Conservation (phyloP, 169 alveolate genomes). For the Perkinsus chesapeaki region DNA sequence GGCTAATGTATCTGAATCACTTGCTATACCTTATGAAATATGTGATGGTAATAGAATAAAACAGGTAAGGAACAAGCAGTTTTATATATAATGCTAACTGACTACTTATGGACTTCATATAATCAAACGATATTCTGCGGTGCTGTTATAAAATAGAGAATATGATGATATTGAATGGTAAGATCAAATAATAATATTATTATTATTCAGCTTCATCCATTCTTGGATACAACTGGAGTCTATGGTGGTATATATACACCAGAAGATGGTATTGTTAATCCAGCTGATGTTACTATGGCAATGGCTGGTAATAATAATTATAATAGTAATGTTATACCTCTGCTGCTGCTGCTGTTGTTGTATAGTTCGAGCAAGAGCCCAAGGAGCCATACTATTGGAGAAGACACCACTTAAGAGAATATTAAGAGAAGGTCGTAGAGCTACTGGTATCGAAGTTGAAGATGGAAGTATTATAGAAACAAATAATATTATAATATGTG, state of each 20-base stretch:
- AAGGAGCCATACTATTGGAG: background rate
- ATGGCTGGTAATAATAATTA: background rate
- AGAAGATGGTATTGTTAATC: slow-evolving; percentile 15
- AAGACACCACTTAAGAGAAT: background rate
- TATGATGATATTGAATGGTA: background rate
- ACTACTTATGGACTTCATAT: too few species aligned
- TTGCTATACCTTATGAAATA: background rate
- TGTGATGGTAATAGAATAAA: background rate
- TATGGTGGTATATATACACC: background rate
- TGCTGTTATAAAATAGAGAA: background rate
- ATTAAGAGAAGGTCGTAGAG: background rate
- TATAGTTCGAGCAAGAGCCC: background rate
- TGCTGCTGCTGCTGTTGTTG: too few species aligned
- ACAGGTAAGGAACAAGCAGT: too few species aligned
- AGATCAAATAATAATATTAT: background rate
- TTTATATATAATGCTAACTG: too few species aligned
- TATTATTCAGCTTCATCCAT: background rate
- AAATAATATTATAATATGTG: background rate
- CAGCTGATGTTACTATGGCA: slow-evolving; percentile 17
- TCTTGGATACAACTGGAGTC: background rate
- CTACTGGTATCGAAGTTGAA: background rate
- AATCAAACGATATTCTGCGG: too few species aligned
- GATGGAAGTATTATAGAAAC: background rate
- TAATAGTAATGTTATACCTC: background rate
- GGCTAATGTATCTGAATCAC: background rate